A percentile compares a stretch with the other conserved stretches of the same genome.
These are phyloP conservation scores for Alternaria sp. DNA, from an alignment of 2,329 filamentous ascomycete species.

Conservation along the genomic window DNA sequence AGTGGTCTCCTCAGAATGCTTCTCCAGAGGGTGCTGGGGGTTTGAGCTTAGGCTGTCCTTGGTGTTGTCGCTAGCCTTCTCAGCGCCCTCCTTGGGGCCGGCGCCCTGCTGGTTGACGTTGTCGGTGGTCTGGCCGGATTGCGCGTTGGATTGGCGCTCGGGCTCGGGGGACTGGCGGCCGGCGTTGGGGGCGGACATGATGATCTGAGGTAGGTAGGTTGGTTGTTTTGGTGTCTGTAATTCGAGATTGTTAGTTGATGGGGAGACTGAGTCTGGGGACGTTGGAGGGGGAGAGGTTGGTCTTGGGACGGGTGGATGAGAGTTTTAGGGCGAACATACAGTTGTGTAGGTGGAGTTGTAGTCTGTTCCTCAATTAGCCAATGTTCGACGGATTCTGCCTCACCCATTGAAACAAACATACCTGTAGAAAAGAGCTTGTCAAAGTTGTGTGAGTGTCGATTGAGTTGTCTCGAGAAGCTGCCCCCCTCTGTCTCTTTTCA, in stretches of 20 bases:
- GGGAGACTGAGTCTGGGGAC: background rate
- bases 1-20: conserved; percentile 68
- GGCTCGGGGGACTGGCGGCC: conserved; percentile 82
- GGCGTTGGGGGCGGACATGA: conserved; percentile 70
- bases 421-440: conserved; percentile 7
- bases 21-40: conserved; percentile 70
- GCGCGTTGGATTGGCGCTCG: conserved; percentile 70
- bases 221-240: background rate
- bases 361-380: background rate
- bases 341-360: background rate
- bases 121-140: conserved; percentile 67
- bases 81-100: conserved; percentile 53
- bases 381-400: background rate
- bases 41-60: conserved; percentile 64
- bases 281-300: background rate
- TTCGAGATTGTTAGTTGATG: background rate
- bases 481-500: conserved; percentile 19
- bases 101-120: conserved; percentile 64
- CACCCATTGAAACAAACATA: background rate
- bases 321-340: background rate
- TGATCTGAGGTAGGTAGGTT: conserved; percentile 1
- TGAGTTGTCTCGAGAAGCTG: conserved; percentile 6
- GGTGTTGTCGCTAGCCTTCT: conserved; percentile 60
- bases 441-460: background rate
- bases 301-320: background rate